Conservation (phyloP, 2,329 filamentous ascomycete genomes). For the Fragosphaeria purpurea region DNA sequence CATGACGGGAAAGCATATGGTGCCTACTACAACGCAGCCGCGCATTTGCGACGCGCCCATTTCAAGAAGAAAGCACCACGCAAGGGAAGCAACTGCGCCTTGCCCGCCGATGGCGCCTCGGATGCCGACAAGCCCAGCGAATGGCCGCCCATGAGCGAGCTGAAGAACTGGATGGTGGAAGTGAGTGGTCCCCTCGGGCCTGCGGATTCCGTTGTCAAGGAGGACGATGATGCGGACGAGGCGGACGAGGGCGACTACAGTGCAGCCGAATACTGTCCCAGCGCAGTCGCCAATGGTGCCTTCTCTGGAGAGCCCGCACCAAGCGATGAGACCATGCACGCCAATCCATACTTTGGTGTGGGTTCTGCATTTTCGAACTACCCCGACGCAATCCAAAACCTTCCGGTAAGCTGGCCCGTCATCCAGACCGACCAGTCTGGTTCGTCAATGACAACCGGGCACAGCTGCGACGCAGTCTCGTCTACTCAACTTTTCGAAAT, state of each 20-base stretch:
- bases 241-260: slow-evolving; percentile 15
- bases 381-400: no score
- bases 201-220: slow-evolving; percentile 16
- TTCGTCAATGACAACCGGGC: no score
- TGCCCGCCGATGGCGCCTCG: slow-evolving; percentile 16
- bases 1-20: slow-evolving; percentile 68
- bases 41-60: slow-evolving; percentile 78
- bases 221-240: slow-evolving; percentile 22
- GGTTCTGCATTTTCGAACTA: no score
- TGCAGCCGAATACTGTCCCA: background rate
- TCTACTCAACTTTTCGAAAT: no score
- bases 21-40: slow-evolving; percentile 90
- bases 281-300: background rate
- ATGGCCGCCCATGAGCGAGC: slow-evolving; percentile 45
- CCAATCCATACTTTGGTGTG: no score
- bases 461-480: no score
- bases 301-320: background rate
- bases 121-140: slow-evolving; percentile 45
- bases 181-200: slow-evolving; percentile 26
- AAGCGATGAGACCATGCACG: no score
- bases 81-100: slow-evolving; percentile 14
- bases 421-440: no score
- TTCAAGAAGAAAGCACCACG: slow-evolving; percentile 56
- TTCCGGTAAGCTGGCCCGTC: no score
- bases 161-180: slow-evolving; percentile 52